Percentiles rank a stretch among this genome's conserved stretches.
Conservation (phyloP, 345 rosid species). For the Limnanthes douglasii region DNA sequence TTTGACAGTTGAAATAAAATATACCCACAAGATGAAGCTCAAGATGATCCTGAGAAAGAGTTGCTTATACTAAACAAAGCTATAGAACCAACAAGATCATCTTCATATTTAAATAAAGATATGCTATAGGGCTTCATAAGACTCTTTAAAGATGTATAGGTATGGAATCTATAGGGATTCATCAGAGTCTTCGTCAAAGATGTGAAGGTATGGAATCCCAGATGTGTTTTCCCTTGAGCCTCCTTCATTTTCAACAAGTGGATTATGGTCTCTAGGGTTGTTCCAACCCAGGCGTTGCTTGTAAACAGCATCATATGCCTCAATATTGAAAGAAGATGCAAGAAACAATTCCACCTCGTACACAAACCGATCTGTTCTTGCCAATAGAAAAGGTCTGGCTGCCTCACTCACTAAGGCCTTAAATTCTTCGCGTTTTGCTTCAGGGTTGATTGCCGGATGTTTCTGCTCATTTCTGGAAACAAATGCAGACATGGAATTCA, state of each 20-base stretch:
- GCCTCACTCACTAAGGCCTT: slow-evolving; percentile 32
- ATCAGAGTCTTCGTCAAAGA: slow-evolving; percentile 39
- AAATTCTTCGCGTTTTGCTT: slow-evolving; percentile 33
- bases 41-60: too few relatives aligned
- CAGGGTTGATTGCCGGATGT: slow-evolving; percentile 15
- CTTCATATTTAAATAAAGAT: too few relatives aligned
- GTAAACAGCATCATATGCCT: slow-evolving; percentile 63
- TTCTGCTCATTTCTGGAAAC: slow-evolving; percentile 20
- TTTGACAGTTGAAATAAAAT: too few relatives aligned
- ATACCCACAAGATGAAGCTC: too few relatives aligned
- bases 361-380: slow-evolving; percentile 48
- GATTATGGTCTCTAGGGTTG: slow-evolving; percentile 9
- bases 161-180: too few relatives aligned
- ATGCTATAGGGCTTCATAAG: too few relatives aligned
- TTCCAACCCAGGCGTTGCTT: slow-evolving; percentile 27
- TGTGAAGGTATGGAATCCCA: slow-evolving; percentile 26
- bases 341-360: slow-evolving; percentile 57
- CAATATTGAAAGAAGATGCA: slow-evolving; percentile 51
- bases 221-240: slow-evolving; percentile 6
- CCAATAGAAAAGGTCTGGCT: slow-evolving; percentile 47
- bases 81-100: too few relatives aligned
- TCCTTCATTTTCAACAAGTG: slow-evolving; percentile 7
- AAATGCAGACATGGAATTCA: neutral
- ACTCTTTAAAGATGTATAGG: too few relatives aligned
- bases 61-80: too few relatives aligned